Percentiles rank a stretch among this genome's conserved stretches.
Evolutionary conservation across 2,329 filamentous ascomycete species (phyloP).

Genomic region (Amylocarpus encephaloides): DNA sequence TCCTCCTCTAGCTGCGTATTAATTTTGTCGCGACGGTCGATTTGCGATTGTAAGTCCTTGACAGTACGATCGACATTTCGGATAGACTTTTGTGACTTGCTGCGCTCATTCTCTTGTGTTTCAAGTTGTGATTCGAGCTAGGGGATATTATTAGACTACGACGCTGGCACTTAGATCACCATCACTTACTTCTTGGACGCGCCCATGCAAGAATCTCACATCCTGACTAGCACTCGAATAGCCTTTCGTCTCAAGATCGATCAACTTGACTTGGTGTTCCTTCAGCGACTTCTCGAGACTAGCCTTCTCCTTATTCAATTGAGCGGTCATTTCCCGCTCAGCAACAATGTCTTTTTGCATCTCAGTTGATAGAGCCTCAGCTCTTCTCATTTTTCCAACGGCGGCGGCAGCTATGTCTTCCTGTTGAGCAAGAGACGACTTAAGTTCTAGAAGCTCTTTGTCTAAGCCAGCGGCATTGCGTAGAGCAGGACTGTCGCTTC

Average conservation of each 20-base stretch:
- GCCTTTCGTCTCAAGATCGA: constrained; percentile 94
- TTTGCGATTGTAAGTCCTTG: constrained; percentile 85
- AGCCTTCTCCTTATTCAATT: constrained; percentile 85
- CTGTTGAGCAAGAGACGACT: constrained; percentile 81
- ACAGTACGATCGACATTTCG: constrained; percentile 92
- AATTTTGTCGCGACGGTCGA: constrained; percentile 88
- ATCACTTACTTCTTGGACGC: constrained; percentile 80
- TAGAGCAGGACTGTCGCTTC: constrained; percentile 78
- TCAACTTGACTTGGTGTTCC: constrained; percentile 80
- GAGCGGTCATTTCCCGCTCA: constrained; percentile 75
- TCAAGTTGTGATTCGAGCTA: constrained; percentile 86
- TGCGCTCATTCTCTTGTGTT: constrained; percentile 70
- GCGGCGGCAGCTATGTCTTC: constrained; percentile 89
- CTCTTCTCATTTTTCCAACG: constrained; percentile 93
- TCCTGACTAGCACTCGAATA: constrained; percentile 93
- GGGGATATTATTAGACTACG: constrained; percentile 28
- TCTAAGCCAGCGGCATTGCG: constrained; percentile 86
- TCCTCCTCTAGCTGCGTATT: constrained; percentile 77
- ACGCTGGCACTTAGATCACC: constrained; percentile 15
- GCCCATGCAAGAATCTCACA: constrained; percentile 87
- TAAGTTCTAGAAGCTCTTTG: constrained; percentile 82
- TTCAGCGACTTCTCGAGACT: constrained; percentile 83
- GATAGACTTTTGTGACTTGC: constrained; percentile 75
- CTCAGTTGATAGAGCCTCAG: constrained; percentile 79
- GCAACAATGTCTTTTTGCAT: constrained; percentile 86